Evolutionary conservation across 1,284 basidiomycete genomes (phyloP).

Genomic region (Sanghuangporus sanghuang): DNA sequence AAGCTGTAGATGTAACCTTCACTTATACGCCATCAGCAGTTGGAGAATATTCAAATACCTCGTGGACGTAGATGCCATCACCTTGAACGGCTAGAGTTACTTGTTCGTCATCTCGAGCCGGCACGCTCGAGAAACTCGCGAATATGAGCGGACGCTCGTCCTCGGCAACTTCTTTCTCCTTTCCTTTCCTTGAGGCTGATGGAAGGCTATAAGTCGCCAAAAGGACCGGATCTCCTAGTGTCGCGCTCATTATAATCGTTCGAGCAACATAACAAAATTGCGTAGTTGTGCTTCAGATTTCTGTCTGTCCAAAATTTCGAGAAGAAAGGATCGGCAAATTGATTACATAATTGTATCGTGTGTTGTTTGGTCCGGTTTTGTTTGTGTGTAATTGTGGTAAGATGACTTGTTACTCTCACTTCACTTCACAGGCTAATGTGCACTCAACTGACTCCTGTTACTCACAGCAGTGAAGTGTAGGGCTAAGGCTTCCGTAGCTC

Average conservation of each 20-base stretch:
- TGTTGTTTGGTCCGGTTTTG: no score
- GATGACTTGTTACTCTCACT: no score
- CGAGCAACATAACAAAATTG: not conserved
- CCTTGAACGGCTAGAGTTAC: constrained; percentile 61
- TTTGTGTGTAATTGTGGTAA: no score
- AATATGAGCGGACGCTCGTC: constrained; percentile 31
- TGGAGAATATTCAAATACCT: constrained; percentile 43
- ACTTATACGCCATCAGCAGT: not conserved
- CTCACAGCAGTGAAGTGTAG: not conserved
- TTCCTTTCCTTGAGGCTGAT: constrained; percentile 21
- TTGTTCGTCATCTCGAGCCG: constrained; percentile 42
- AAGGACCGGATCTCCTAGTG: constrained; percentile 54
- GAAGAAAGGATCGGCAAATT: no score
- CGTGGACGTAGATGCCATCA: constrained; percentile 67
- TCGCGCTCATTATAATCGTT: constrained; percentile 35
- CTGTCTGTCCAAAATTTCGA: no score
- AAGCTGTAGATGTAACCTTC: constrained; percentile 35
- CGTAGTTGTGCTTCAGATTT: not conserved
- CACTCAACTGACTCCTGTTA: not conserved
- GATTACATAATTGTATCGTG: no score
- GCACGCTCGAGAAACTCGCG: constrained; percentile 35
- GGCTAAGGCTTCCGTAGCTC: no score
- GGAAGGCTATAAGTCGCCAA: constrained; percentile 44
- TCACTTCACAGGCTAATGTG: no score
- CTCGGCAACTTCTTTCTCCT: constrained; percentile 21